phyloP scores from a whole-genome alignment of 768 basidiomycete species.

The Pleurotus djamor region DNA sequence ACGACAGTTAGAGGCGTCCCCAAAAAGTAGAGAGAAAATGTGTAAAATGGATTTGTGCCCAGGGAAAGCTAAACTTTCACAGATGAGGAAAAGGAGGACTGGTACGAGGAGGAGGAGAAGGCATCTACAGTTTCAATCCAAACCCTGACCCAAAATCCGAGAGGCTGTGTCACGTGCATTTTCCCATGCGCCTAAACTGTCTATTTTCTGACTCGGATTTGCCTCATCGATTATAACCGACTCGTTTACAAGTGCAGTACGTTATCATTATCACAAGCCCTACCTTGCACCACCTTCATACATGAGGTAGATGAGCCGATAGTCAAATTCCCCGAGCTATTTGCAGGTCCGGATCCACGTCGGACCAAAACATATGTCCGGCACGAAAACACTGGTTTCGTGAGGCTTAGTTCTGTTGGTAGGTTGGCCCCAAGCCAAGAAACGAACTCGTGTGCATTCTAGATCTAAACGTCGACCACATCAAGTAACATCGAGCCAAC shows the following conservation, averaged over 20 bases:
- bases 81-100: constrained; percentile 3
- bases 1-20: constrained; percentile 20
- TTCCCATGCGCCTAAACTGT: constrained; percentile 4
- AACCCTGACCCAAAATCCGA: neutral
- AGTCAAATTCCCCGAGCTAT: too few relatives aligned
- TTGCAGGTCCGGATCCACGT: too few relatives aligned
- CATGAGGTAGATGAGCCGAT: too few relatives aligned
- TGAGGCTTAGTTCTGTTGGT: too few relatives aligned
- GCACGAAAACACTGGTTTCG: too few relatives aligned
- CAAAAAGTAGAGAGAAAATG: constrained; percentile 11
- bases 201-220: neutral
- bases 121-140: constrained; percentile 1
- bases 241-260: neutral
- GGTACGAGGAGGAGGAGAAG: constrained; percentile 5
- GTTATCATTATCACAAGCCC: neutral
- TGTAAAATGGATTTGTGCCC: neutral
- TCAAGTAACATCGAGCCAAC: too few relatives aligned
- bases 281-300: too few relatives aligned
- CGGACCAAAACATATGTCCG: too few relatives aligned
- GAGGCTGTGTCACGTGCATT: neutral
- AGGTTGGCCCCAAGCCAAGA: too few relatives aligned
- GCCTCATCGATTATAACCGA: neutral
- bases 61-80: constrained; percentile 4
- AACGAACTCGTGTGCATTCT: too few relatives aligned
- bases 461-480: too few relatives aligned